Evolutionary conservation across 208 protist genomes (phyloP), one percentile per base, ranked within the genome.

Genomic region (Endotrypanum monterogeii): DNA sequence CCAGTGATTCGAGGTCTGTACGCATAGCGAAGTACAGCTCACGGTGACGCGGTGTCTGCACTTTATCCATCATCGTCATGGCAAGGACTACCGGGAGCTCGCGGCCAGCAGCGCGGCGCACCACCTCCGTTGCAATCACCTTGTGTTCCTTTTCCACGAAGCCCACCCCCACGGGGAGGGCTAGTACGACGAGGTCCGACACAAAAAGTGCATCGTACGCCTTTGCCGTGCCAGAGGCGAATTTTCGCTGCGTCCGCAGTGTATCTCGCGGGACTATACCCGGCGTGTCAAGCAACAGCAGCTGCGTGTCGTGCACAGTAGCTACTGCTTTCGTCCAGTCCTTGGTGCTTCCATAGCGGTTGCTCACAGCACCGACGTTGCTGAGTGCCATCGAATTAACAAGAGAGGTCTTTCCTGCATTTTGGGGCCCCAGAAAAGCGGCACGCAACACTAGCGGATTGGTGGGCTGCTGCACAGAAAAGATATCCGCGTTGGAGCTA

Each of bases 1-100:
- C 78, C 70, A 94, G 78, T 4, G 90, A 83, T 73, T 96, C 90
- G 54, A 97, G 81, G 73, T 96, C 91, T 0, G 91, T 90, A 55
- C 94, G 91, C 90, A 97, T 83, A 1, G 91, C 78, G 71, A 96
- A 94, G 81, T 97, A 96, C 58, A 95, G 73, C 74, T 97, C 94
- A 11, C 90, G 88, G 76, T 95, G 94, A 44, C 79, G 81, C 28
- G 90, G 91, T 8, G 90, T 95, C 76, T 95, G 89, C 51, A 97
- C 91, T 55, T 83, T 87, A 71, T 97, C 94, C 89, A 97, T 95
- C 92, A 95, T 96, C 32, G 94, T 95, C 54, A 97, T 75, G 37
- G 84, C 91, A 20, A 97, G 75, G 35, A 96, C 77, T 30, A 96
- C 84, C 5, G 94, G 94, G 61, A 97, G 82, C 37, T 94, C 86